phyloP scores from a whole-genome alignment of 1,284 basidiomycete species.

The Cryptococcus sp. region DNA sequence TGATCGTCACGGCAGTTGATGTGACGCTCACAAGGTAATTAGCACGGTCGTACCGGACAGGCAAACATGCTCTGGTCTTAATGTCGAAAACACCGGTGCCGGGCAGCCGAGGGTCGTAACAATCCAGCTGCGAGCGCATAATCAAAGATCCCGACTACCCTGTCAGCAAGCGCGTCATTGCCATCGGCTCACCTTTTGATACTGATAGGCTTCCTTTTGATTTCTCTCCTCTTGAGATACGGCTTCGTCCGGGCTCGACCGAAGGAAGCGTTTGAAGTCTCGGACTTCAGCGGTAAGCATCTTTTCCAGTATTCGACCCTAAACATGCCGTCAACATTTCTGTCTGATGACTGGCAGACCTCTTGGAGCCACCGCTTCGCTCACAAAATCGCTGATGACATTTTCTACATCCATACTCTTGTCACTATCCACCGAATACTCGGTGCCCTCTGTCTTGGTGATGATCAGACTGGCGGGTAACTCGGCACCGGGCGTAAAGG shows the following conservation, averaged over 20 bases:
- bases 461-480: conserved; percentile 75
- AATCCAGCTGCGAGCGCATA: conserved; percentile 95
- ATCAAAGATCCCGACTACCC: conserved; percentile 72
- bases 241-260: conserved; percentile 53
- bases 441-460: conserved; percentile 60
- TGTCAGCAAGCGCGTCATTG: neutral
- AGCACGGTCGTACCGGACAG: conserved; percentile 80
- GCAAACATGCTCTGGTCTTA: conserved; percentile 86
- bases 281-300: conserved; percentile 70
- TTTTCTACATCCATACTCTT: conserved; percentile 62
- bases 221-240: conserved; percentile 51
- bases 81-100: conserved; percentile 92
- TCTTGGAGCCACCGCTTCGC: conserved; percentile 30
- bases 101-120: conserved; percentile 75
- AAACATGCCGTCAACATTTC: conserved; percentile 1
- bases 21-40: conserved; percentile 71
- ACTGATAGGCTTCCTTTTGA: conserved; percentile 73
- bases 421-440: conserved; percentile 80
- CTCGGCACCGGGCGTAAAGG: conserved; percentile 77
- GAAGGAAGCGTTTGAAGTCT: conserved; percentile 68
- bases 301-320: conserved; percentile 89
- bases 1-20: neutral
- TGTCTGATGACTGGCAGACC: neutral
- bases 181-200: conserved; percentile 64
- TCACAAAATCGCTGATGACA: conserved; percentile 76